A percentile compares a stretch with the other conserved stretches of the same genome.
Conservation (phyloP, 2,329 filamentous ascomycete genomes). For the Colletotrichum spinosum region DNA sequence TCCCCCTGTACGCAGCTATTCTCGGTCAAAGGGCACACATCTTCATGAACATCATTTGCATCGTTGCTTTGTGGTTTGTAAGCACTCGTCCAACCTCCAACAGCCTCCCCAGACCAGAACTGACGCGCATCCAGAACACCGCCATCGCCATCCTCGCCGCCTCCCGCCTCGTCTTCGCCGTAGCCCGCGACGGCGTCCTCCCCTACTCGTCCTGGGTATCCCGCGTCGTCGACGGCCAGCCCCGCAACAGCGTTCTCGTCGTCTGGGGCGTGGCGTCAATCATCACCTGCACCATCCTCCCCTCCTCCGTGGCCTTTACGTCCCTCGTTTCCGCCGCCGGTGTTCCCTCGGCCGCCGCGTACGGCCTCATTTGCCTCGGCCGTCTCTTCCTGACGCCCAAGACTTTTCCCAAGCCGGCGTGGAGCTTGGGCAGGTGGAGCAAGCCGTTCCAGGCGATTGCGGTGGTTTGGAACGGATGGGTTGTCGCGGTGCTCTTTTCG, state of each 20-base stretch:
- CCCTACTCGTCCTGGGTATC: conserved; percentile 70
- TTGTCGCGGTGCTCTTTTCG: conserved; percentile 59
- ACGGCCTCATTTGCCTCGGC: conserved; percentile 62
- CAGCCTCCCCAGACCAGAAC: fast-evolving
- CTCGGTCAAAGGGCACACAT: conserved; percentile 67
- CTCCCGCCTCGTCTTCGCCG: conserved; percentile 71
- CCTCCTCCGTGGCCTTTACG: conserved; percentile 65
- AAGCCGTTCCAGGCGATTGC: conserved; percentile 60
- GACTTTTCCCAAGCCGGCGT: conserved; percentile 57
- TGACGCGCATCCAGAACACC: conserved; percentile 57
- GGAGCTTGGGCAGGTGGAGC: conserved; percentile 57
- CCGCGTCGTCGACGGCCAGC: conserved; percentile 65
- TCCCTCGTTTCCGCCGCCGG: conserved; percentile 65
- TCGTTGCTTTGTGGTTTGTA: conserved; percentile 63
- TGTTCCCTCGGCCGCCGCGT: conserved; percentile 63
- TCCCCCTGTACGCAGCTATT: conserved; percentile 67
- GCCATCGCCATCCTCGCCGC: conserved; percentile 69
- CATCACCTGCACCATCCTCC: conserved; percentile 69
- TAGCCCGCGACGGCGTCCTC: conserved; percentile 70
- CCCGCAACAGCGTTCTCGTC: conserved; percentile 69
- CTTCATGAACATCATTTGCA: conserved; percentile 71
- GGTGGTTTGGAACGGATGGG: conserved; percentile 62
- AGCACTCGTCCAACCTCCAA: conserved; percentile 37
- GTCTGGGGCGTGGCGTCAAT: conserved; percentile 66
- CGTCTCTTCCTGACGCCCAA: conserved; percentile 60